These are phyloP conservation scores for Pseudogymnoascus sp. DNA, from an alignment of 2,329 filamentous ascomycete genomes.

Conservation along the genomic window DNA sequence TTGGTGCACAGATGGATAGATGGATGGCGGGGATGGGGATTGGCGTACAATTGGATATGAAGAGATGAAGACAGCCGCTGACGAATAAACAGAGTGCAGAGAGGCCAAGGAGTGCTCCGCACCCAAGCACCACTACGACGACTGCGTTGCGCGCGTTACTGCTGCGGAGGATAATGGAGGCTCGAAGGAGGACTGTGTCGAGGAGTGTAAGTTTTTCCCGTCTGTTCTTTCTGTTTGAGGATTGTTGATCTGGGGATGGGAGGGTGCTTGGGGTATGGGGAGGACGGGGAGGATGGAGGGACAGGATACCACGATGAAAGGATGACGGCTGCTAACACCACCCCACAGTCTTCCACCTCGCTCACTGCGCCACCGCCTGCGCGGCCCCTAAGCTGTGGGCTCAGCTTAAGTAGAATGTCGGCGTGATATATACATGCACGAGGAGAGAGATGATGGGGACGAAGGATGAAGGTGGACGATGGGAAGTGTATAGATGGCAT, in stretches of 20 bases:
- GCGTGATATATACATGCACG: constrained; percentile 12
- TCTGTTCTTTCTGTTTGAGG: not conserved
- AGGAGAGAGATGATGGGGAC: constrained; percentile 27
- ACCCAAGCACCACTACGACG: constrained; percentile 95
- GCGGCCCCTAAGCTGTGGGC: constrained; percentile 95
- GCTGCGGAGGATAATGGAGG: constrained; percentile 56
- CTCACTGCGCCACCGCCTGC: constrained; percentile 88
- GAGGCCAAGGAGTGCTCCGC: constrained; percentile 77
- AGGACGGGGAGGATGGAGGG: not conserved
- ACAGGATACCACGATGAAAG: not conserved
- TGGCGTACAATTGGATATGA: not conserved
- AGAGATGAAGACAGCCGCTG: constrained; percentile 19
- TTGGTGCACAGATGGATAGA: too few relatives aligned
- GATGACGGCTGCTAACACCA: constrained; percentile 12
- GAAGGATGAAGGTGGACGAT: constrained; percentile 17
- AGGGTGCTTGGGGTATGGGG: not conserved
- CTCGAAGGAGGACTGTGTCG: constrained; percentile 89
- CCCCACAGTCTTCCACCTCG: constrained; percentile 88
- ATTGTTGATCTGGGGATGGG: not conserved
- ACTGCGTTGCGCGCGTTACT: constrained; percentile 93
- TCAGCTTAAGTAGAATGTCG: constrained; percentile 68
- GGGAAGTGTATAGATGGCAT: constrained; percentile 14
- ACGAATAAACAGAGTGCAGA: constrained; percentile 64
- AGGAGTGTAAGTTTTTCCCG: constrained; percentile 75
- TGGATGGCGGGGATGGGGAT: too few relatives aligned